Evolutionary conservation across 1,284 basidiomycete genomes (phyloP).

Genomic region (Ceratobasidium sp.): DNA sequence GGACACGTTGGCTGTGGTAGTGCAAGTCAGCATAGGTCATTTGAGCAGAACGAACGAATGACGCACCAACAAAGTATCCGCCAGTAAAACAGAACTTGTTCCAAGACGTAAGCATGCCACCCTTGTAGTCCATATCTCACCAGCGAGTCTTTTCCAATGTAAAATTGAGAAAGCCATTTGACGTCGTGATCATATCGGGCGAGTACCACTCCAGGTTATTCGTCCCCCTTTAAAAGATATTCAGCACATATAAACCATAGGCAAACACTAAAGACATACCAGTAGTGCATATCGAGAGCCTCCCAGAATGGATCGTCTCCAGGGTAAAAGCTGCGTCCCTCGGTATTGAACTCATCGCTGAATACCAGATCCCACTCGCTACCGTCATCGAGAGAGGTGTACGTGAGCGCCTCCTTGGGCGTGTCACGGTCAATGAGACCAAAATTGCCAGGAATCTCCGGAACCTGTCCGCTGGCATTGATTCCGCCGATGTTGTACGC

Average conservation of each 20-base stretch:
- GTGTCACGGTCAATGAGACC: slow-evolving; percentile 81
- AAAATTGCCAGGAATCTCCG: slow-evolving; percentile 67
- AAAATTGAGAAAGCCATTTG: slow-evolving; percentile 78
- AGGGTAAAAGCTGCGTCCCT: slow-evolving; percentile 76
- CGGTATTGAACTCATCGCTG: too few species aligned
- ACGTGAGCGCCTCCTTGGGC: slow-evolving; percentile 51
- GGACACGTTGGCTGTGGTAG: slow-evolving; percentile 57
- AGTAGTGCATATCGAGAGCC: slow-evolving; percentile 77
- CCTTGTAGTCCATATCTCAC: slow-evolving; percentile 77
- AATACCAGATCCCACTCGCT: slow-evolving; percentile 54
- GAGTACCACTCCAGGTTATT: slow-evolving; percentile 76
- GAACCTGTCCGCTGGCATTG: slow-evolving; percentile 64
- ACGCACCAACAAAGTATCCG: slow-evolving; percentile 64
- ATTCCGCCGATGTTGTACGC: slow-evolving; percentile 62
- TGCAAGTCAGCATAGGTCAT: not conserved
- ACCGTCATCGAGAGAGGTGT: slow-evolving; percentile 49
- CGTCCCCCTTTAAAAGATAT: slow-evolving; percentile 52
- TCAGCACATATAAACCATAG: not conserved
- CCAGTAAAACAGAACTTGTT: slow-evolving; percentile 97
- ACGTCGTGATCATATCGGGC: slow-evolving; percentile 81
- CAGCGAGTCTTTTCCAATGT: slow-evolving; percentile 69
- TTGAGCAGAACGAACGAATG: slow-evolving; percentile 49
- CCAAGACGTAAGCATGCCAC: slow-evolving; percentile 69
- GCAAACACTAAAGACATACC: slow-evolving; percentile 59
- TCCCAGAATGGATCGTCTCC: slow-evolving; percentile 73